A percentile compares a stretch with the other conserved stretches of the same genome.
Conservation (phyloP, 2,329 filamentous ascomycete species). For the Pseudophaeomoniella oleicola region DNA sequence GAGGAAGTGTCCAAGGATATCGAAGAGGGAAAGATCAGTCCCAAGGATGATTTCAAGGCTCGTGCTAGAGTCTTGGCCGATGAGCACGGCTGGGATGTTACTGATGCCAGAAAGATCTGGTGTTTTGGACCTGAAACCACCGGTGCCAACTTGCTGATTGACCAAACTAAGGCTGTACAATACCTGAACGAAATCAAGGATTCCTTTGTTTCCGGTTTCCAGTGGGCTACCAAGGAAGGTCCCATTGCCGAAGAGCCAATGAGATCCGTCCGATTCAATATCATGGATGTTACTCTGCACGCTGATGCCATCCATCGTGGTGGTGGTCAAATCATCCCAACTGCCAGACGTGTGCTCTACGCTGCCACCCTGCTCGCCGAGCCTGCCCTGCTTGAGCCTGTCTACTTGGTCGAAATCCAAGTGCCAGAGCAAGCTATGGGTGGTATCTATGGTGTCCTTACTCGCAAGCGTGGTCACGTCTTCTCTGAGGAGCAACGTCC, state of each 20-base stretch:
- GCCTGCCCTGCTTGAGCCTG: constrained; percentile 84
- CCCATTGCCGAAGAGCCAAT: constrained; percentile 97
- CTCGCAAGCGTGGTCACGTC: constrained; percentile 95
- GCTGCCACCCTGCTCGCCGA: constrained; percentile 82
- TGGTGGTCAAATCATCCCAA: constrained; percentile 97
- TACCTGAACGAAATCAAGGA: constrained; percentile 99
- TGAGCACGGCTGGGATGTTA: constrained; percentile 98
- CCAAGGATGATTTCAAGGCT: constrained; percentile 97
- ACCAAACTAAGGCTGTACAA: constrained; percentile 99
- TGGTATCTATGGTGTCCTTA: constrained; percentile 99
- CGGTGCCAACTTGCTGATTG: constrained; percentile 94
- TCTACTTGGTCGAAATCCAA: constrained; percentile 99
- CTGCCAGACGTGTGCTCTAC: constrained; percentile 93
- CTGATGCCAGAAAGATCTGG: constrained; percentile 99
- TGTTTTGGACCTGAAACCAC: constrained; percentile 97
- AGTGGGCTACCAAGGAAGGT: constrained; percentile 97
- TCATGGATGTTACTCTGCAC: constrained; percentile 98
- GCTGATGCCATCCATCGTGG: constrained; percentile 99
- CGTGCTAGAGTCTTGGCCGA: constrained; percentile 93
- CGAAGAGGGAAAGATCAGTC: constrained; percentile 77
- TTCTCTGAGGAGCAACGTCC: constrained; percentile 97
- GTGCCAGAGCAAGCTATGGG: constrained; percentile 98
- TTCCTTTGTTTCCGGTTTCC: constrained; percentile 98
- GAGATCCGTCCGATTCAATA: constrained; percentile 95
- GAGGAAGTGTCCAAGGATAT: constrained; percentile 89